Evolutionary conservation across 2,329 filamentous ascomycete genomes (phyloP).

Genomic region (Chrysoporthe austroafricana): DNA sequence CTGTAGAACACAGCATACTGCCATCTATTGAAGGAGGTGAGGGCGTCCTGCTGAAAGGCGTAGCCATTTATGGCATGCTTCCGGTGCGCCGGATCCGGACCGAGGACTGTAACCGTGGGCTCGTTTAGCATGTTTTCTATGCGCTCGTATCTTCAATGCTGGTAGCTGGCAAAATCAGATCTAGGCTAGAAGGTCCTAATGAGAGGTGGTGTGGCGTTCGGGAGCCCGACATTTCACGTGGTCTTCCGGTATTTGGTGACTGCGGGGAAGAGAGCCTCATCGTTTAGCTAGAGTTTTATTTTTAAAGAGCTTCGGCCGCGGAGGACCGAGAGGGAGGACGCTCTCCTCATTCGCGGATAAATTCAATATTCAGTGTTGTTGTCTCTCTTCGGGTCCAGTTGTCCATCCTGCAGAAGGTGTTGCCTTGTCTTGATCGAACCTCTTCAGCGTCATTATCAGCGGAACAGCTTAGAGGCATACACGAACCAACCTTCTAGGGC

Average conservation of each 20-base stretch:
- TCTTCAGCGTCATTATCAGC: not conserved
- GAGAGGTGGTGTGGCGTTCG: not conserved
- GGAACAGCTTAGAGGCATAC: not conserved
- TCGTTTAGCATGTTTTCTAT: slow-evolving; percentile 32
- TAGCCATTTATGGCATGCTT: slow-evolving; percentile 48
- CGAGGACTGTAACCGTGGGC: slow-evolving; percentile 40
- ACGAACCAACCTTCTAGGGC: not conserved
- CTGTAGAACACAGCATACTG: slow-evolving; percentile 54
- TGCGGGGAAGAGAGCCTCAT: not conserved
- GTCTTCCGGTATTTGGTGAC: not conserved
- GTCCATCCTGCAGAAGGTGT: not conserved
- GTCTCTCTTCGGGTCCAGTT: not conserved
- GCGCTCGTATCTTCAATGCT: not conserved
- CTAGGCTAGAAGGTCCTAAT: not conserved
- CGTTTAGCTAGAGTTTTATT: not conserved
- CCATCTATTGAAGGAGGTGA: slow-evolving; percentile 51
- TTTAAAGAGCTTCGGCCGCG: not conserved
- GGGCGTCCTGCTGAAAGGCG: slow-evolving; percentile 53
- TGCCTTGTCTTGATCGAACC: not conserved
- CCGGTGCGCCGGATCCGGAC: slow-evolving; percentile 42
- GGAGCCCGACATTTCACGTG: not conserved
- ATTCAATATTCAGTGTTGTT: not conserved
- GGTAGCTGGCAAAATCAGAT: not conserved
- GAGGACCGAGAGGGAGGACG: not conserved
- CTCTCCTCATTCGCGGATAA: slow-evolving; percentile 8